Percentiles rank a stretch among this genome's conserved stretches.
Evolutionary conservation across 225 moss, liverwort and hornwort genomes (phyloP).

Genomic region (Sphagnum contortum): DNA sequence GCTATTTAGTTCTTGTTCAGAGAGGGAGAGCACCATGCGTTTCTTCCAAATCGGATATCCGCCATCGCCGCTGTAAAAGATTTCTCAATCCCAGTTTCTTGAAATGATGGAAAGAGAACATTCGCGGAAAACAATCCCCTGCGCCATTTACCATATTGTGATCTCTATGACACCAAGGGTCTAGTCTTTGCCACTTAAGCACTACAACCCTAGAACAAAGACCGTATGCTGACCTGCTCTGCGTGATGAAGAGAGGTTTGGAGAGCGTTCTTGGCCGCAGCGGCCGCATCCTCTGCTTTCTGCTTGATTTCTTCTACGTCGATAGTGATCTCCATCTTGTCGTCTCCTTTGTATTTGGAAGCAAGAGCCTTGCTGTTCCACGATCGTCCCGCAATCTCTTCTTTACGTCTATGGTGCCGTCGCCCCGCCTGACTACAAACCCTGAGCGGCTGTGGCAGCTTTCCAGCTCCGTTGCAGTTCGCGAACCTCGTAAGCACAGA

Average conservation of each 20-base stretch:
- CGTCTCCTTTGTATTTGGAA: slow-evolving; percentile 31
- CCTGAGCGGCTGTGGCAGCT: background rate
- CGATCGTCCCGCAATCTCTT: slow-evolving; percentile 6
- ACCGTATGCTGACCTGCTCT: slow-evolving; percentile 18
- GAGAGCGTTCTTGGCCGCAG: slow-evolving; percentile 25
- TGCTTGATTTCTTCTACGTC: slow-evolving; percentile 68
- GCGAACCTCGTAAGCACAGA: no score
- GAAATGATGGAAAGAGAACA: no score
- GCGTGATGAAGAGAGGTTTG: slow-evolving; percentile 27
- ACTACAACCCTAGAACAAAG: no score
- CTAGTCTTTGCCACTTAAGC: no score
- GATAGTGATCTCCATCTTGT: slow-evolving; percentile 63
- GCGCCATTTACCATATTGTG: no score
- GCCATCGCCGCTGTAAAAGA: no score
- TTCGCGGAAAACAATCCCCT: no score
- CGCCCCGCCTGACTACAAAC: slow-evolving; percentile 29
- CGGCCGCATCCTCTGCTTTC: slow-evolving; percentile 41
- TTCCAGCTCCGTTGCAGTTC: background rate
- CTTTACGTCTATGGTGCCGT: slow-evolving; percentile 47
- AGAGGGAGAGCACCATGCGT: no score
- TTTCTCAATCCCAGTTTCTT: no score
- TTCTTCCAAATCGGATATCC: no score
- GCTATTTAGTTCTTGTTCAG: no score
- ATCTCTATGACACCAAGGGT: no score
- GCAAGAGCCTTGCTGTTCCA: background rate